Evolutionary conservation across 257 asterid species (phyloP).

Genomic region (Mentha longifolia): DNA sequence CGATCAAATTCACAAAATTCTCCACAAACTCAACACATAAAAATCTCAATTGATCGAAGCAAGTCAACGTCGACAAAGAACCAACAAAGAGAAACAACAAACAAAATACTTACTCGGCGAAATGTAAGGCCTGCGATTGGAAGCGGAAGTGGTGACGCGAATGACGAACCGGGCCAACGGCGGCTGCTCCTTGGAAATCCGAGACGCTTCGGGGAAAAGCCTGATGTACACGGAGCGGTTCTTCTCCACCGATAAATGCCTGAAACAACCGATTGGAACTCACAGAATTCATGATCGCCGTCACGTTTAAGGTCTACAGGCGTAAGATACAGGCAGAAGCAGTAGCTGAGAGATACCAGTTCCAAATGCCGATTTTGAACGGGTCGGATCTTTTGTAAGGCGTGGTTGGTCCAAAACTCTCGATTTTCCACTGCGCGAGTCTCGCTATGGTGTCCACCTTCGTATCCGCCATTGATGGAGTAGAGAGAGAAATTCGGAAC

Average conservation of each 20-base stretch:
- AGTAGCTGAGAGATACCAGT: conserved; percentile 55
- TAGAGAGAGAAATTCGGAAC: not conserved
- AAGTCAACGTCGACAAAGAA: conserved; percentile 9
- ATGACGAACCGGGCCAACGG: conserved; percentile 86
- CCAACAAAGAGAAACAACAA: not conserved
- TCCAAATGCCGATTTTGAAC: conserved; percentile 90
- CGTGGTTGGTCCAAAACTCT: conserved; percentile 61
- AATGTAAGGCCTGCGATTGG: conserved; percentile 72
- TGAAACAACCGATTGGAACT: conserved; percentile 20
- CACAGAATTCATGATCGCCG: conserved; percentile 19
- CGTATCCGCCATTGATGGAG: conserved; percentile 54
- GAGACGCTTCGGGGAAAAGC: conserved; percentile 78
- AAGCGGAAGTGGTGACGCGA: conserved; percentile 64
- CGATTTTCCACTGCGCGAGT: conserved; percentile 95
- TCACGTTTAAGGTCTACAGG: not conserved
- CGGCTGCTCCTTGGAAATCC: conserved; percentile 84
- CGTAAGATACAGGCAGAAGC: not conserved
- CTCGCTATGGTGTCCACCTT: conserved; percentile 90
- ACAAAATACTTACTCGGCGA: conserved; percentile 63
- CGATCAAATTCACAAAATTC: not conserved
- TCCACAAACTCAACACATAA: not conserved
- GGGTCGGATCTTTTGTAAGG: conserved; percentile 91
- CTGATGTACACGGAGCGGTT: conserved; percentile 72
- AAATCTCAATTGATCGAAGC: conserved; percentile 24
- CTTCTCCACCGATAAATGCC: conserved; percentile 81